Evolutionary conservation across 2,329 filamentous ascomycete genomes (phyloP).

Genomic region (Cercospora nicotianae): DNA sequence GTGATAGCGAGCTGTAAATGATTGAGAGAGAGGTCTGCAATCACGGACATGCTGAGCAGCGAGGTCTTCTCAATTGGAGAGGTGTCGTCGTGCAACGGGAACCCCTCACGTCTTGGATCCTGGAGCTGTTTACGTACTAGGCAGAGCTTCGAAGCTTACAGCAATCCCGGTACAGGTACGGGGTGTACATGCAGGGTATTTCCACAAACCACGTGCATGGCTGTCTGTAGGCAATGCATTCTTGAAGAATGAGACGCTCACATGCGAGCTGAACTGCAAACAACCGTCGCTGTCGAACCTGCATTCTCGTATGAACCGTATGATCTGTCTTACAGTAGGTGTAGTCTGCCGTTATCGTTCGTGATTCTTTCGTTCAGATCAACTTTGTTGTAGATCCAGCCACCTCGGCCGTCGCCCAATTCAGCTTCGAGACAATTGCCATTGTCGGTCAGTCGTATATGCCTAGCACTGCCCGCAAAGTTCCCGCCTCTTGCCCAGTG

Average conservation of each 20-base stretch:
- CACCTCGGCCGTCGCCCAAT: slow-evolving; percentile 39
- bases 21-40: too few species aligned
- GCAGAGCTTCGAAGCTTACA: background rate
- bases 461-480: slow-evolving; percentile 39
- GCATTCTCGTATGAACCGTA: background rate
- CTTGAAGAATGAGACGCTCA: too few species aligned
- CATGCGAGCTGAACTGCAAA: too few species aligned
- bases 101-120: background rate
- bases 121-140: slow-evolving; percentile 9
- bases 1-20: too few species aligned
- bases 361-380: slow-evolving; percentile 43
- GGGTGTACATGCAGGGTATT: background rate
- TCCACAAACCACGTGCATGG: background rate
- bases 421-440: slow-evolving; percentile 41
- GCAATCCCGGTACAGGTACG: background rate
- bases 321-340: slow-evolving; percentile 29
- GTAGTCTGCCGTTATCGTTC: slow-evolving; percentile 42
- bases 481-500: slow-evolving; percentile 42
- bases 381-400: slow-evolving; percentile 37
- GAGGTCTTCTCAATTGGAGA: background rate
- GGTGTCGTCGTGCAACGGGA: slow-evolving; percentile 3
- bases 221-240: background rate
- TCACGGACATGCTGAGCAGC: background rate
- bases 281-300: background rate
- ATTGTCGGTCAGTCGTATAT: slow-evolving; percentile 37